Evolutionary conservation across 495 filamentous ascomycete genomes (phyloP).

Genomic region (Friedmanniomyces endolithicus): DNA sequence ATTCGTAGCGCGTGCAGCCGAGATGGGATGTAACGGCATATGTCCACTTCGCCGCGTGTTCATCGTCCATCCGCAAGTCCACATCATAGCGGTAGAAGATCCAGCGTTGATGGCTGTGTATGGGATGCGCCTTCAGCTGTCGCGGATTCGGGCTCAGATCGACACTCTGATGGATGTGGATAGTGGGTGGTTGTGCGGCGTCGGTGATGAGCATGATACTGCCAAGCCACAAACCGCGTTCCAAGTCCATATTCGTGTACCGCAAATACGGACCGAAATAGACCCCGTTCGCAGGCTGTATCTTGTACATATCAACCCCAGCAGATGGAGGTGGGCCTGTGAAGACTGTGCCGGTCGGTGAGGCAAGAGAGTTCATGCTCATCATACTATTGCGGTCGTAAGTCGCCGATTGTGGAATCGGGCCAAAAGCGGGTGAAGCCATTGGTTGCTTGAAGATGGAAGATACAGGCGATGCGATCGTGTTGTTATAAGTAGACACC

Average conservation of each 20-base stretch:
- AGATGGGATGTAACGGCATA: slow-evolving; percentile 96
- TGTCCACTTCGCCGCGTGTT: slow-evolving; percentile 77
- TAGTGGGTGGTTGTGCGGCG: slow-evolving; percentile 77
- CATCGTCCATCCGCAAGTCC: slow-evolving; percentile 81
- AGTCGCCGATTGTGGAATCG: slow-evolving; percentile 48
- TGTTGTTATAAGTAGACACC: slow-evolving; percentile 35
- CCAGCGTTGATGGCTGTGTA: slow-evolving; percentile 83
- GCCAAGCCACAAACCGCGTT: slow-evolving; percentile 80
- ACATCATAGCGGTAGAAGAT: slow-evolving; percentile 93
- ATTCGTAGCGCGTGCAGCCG: slow-evolving; percentile 93
- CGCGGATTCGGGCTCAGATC: slow-evolving; percentile 89
- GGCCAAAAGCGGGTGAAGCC: slow-evolving; percentile 42
- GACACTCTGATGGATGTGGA: slow-evolving; percentile 83
- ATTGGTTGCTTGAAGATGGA: slow-evolving; percentile 58
- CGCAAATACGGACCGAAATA: slow-evolving; percentile 94
- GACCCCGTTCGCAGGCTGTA: slow-evolving; percentile 89
- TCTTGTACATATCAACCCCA: slow-evolving; percentile 85
- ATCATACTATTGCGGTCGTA: slow-evolving; percentile 46
- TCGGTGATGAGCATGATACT: slow-evolving; percentile 78
- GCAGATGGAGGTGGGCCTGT: slow-evolving; percentile 72
- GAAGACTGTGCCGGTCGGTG: slow-evolving; percentile 55
- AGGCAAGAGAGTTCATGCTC: slow-evolving; percentile 55
- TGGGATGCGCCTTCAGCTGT: slow-evolving; percentile 72
- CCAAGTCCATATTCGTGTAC: slow-evolving; percentile 94
- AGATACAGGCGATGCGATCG: slow-evolving; percentile 59